Base-by-base conservation (phyloP, 163 green algal species). In the Scenedesmus sp. region DNA sequence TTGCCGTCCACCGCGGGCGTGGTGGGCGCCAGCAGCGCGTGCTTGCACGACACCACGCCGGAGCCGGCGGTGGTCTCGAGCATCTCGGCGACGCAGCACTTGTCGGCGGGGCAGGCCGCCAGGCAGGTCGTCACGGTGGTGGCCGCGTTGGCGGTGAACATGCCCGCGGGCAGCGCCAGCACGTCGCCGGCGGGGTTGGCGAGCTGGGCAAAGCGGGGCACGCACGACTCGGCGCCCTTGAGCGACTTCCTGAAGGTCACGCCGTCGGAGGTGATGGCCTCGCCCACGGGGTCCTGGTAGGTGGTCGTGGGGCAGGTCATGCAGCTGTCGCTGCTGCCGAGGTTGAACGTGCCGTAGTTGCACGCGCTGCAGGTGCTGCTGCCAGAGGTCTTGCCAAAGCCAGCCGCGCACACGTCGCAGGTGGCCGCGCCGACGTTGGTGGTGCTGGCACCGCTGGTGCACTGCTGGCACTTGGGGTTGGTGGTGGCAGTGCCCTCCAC, bases 201-300 rank as follows among this genome's bases (percentile, higher is more conserved):
- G 22, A 70, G 39, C 39, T 70, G 63, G 22, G 6, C 22, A n/a
- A 57, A 70, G n/a, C 42, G 36, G 1, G 63, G 63, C 18, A 70
- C 36, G n/a, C 63, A 70, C 34, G 33, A 57, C 33, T 70, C 63
- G 22, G n/a, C n/a, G n/a, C n/a, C n/a, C n/a, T n/a, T n/a, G n/a
- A n/a, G n/a, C n/a, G n/a, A n/a, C n/a, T 26, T 24, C 4, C 63
- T 22, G 18, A 39, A 22, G 5, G 44, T 20, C 22, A 31, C 15
- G 1, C 11, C 10, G 31, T 20, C 33, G 34, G 56, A 70, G 15
- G 63, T 70, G 39, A 57, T 70, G 63, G 34, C 34, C n/a, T 29
- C 34, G 15, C 33, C 63, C 22, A 70, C 63, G 20, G 33, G 42
- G 39, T 70, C 36, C 22, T 57, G 54, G 63, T 57, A 70, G 14